Evolutionary conservation across 2,329 filamentous ascomycete genomes (phyloP), one percentile per base, ranked within the genome.

Genomic region (Pseudogymnoascus sp.): DNA sequence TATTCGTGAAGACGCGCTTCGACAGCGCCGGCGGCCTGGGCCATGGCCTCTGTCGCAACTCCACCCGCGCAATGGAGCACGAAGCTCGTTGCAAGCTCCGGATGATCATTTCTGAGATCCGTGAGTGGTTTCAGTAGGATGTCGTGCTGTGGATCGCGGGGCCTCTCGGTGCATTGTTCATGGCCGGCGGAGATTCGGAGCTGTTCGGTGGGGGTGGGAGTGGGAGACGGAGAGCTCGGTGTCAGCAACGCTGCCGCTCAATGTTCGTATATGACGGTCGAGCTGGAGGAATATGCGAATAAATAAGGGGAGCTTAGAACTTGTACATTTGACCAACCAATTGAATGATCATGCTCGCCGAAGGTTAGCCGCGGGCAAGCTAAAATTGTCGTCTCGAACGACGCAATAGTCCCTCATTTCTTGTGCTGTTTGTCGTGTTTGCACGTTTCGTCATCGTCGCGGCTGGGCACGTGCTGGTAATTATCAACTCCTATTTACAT

Each of bases 341-440:
- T 52, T 52, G 26, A n/a, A 52, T 9, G 30, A n/a, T n/a, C n/a
- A n/a, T n/a, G 45, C 26, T 52, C 45, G 45, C 23, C 45, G 45
- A 52, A 30, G 7, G 23, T 30, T 52, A 52, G 23, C 45, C 45
- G 45, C 45, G 45, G 41, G n/a, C 23, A 52, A 52, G 45, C 23
- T 52, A 30, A 52, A 30, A 18, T 18, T 52, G 76, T 76, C 0
- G 76, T 76, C 0, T 74, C 74, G 33, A 75, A 77, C 0, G 76
- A 79, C 60, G 72, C 77, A 0, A 72, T 79, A 52, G 26, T 52
- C 45, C 41, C 45, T 30, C 45, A 52, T 52, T 52, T 52, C 45
- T 30, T 19, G 15, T 4, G 15, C 10, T 52, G 45, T 52, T 52
- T 52, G 45, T 30, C 26, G 45, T 52, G 45, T 52, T 52, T 52